Conservation (phyloP, 225 moss, liverwort and hornwort species). For the Asterella californica region DNA sequence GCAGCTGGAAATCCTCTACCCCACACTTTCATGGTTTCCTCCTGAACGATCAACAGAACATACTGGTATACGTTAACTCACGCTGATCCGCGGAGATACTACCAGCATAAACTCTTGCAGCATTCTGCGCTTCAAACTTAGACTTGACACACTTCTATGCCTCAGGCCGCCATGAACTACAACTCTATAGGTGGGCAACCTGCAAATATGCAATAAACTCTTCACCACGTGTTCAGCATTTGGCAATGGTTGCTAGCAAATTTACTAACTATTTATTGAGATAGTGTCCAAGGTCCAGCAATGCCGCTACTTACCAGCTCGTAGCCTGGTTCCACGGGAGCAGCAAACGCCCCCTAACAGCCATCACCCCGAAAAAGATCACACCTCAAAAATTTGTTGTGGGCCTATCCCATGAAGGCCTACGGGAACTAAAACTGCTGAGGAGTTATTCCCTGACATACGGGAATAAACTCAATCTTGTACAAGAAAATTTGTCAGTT, state of each 20-base stretch:
- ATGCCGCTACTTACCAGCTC: conserved; percentile 13
- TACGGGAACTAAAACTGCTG: background rate
- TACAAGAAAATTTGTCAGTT: background rate
- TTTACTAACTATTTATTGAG: background rate
- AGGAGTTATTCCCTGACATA: background rate
- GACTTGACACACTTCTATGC: background rate
- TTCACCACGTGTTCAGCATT: background rate
- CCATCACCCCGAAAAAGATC: background rate
- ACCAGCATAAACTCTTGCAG: background rate
- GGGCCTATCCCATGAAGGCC: background rate
- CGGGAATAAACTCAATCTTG: conserved; percentile 1
- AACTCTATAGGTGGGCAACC: background rate
- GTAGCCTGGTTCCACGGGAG: conserved; percentile 18
- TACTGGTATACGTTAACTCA: background rate
- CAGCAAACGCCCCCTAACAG: conserved; percentile 18
- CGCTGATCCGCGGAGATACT: background rate
- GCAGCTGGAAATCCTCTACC: conserved; percentile 73
- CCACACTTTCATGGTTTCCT: conserved; percentile 85
- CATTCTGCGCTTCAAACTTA: background rate
- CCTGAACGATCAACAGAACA: conserved; percentile 37
- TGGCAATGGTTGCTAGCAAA: background rate
- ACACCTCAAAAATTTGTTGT: conserved; percentile 4
- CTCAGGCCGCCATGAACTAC: background rate
- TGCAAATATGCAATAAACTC: background rate
- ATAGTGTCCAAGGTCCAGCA: background rate